These are phyloP conservation scores for Schizopora paradoxa DNA, from an alignment of 1,284 basidiomycete species.

Conservation along the genomic window DNA sequence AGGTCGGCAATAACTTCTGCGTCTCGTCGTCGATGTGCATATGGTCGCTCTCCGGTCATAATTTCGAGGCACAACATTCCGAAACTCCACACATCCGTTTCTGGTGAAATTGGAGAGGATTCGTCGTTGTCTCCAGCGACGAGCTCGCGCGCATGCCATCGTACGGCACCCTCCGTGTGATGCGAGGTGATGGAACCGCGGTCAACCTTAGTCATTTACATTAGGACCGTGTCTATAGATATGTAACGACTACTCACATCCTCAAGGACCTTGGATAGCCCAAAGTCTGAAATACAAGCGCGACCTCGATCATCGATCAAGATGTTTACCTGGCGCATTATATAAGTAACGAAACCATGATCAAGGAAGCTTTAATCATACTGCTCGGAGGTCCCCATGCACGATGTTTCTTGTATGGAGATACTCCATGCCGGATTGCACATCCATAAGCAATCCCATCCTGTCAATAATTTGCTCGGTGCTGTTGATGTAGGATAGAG, in stretches of 20 bases:
- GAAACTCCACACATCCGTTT: constrained; percentile 42
- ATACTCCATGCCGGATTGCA: constrained; percentile 37
- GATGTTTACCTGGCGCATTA: constrained; percentile 32
- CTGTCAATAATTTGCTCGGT: constrained; percentile 30
- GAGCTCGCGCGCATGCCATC: constrained; percentile 40
- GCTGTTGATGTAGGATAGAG: constrained; percentile 30
- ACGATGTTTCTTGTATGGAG: constrained; percentile 36
- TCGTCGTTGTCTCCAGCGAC: constrained; percentile 19
- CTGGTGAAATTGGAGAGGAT: constrained; percentile 28
- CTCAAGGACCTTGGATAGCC: constrained; percentile 37
- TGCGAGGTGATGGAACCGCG: too few species aligned
- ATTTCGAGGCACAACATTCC: constrained; percentile 41
- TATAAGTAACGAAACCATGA: constrained; percentile 4
- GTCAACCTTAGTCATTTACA: too few species aligned
- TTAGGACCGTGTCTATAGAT: too few species aligned
- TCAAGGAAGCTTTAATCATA: constrained; percentile 22
- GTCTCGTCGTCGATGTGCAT: constrained; percentile 26
- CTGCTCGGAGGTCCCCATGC: constrained; percentile 43
- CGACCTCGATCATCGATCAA: constrained; percentile 32
- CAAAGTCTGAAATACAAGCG: constrained; percentile 38
- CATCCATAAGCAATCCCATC: constrained; percentile 33
- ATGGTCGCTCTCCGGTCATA: constrained; percentile 36
- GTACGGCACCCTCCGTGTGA: constrained; percentile 23
- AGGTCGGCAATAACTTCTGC: constrained; percentile 30
- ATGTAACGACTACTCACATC: constrained; percentile 29